Evolutionary conservation across 169 alveolate genomes (phyloP), one percentile per base, ranked within the genome.

Genomic region (Cryptosporidium sp.): DNA sequence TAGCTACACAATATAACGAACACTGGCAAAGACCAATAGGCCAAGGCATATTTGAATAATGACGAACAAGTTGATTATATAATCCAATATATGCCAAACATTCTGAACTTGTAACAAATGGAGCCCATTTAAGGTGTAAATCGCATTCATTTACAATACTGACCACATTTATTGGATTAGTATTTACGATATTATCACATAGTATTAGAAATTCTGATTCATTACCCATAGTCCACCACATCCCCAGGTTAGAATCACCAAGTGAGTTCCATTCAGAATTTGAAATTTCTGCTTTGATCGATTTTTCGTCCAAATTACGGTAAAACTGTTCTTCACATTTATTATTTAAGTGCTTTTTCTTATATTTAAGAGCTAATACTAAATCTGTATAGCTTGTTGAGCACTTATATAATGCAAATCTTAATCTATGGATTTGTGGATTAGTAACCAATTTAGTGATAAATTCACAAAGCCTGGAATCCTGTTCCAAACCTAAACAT

Each of bases 171-270:
- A 80, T 7, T 14, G 75, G 69, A 62, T 67, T 61, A 44, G 80
- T 80, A 62, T 80, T 65, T 44, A 80, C 89, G 21, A 65, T 80
- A 48, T 45, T 62, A 31, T 80, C 89, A 42, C 89, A 80, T 12
- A 80, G 35, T 42, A 80, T 65, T 42, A 42, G 9, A n/a, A 80
- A 80, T 8, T 80, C 89, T 4, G 89, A 80, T 21, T 80, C 75
- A 12, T 75, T 42, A 0, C 75, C 75, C 69, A 80, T 80, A 9
- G 89, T 70, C 89, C 89, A 80, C 89, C 89, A 80, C 89, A 80
- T 80, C 29, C 89, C 89, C 51, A 80, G 16, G 42, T 62, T 80
- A 5, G 89, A 80, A 14, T 80, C 89, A 0, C 75, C 89, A 16
- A 80, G 65, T 10, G 89, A 62, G 42, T 80, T 80, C 89, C 89